phyloP scores from a whole-genome alignment of 129 eudicot species.

The Artemisia tridentata region DNA sequence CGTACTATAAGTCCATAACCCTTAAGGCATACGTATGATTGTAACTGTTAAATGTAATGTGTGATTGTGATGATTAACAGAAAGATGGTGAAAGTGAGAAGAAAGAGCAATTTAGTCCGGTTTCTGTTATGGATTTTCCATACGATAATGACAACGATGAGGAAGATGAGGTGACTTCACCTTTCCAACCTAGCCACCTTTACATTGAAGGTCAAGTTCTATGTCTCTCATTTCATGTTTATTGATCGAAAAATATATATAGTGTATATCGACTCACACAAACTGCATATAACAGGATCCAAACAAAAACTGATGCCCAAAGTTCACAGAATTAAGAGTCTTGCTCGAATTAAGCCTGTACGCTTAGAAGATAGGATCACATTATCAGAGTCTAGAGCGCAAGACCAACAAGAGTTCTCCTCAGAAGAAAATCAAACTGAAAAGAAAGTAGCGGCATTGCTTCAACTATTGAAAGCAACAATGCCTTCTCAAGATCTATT shows the following conservation, averaged over 20 bases:
- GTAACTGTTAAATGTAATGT: background rate
- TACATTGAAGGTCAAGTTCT: slow-evolving; percentile 21
- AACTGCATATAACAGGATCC: slow-evolving; percentile 36
- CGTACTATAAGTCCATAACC: background rate
- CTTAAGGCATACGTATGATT: background rate
- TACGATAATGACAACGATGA: slow-evolving; percentile 37
- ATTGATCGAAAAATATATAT: background rate
- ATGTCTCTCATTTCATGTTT: background rate
- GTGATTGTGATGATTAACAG: slow-evolving; percentile 13
- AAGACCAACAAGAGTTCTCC: background rate
- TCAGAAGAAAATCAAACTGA: slow-evolving; percentile 29
- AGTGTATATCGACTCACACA: background rate
- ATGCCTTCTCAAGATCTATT: slow-evolving; percentile 28
- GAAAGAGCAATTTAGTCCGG: slow-evolving; percentile 77
- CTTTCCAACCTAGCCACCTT: slow-evolving; percentile 15
- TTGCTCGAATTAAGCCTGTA: slow-evolving; percentile 51
- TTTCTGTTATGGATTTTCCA: slow-evolving; percentile 71
- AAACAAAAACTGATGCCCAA: slow-evolving; percentile 48
- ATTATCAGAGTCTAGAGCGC: slow-evolving; percentile 20
- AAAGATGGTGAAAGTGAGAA: slow-evolving; percentile 33
- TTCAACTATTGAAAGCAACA: slow-evolving; percentile 43
- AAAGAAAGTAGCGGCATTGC: slow-evolving; percentile 40
- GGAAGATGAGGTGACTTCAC: slow-evolving; percentile 47
- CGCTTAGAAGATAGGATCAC: slow-evolving; percentile 53
- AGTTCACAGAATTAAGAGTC: slow-evolving; percentile 37